Conservation (phyloP, 2,329 filamentous ascomycete genomes). For the Sporothrix phasma region DNA sequence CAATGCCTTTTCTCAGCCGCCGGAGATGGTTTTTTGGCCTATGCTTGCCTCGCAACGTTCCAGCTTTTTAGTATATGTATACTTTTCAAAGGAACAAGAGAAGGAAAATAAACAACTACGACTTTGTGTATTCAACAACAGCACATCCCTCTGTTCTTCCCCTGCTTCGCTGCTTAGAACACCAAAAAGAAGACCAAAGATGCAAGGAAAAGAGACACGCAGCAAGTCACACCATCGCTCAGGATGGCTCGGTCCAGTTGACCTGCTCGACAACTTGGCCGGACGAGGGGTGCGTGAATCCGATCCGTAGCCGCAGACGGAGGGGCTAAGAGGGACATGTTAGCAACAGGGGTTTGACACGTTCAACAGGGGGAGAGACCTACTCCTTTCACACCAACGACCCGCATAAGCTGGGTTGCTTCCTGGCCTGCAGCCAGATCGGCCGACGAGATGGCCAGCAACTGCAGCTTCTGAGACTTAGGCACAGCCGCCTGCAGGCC, state of each 20-base stretch:
- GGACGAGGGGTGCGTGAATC: slow-evolving; percentile 60
- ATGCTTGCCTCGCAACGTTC: neutral
- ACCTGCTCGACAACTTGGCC: slow-evolving; percentile 80
- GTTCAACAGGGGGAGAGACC: slow-evolving; percentile 35
- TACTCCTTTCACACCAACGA: slow-evolving; percentile 79
- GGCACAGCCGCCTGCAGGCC: slow-evolving; percentile 90
- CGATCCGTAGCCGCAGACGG: slow-evolving; percentile 75
- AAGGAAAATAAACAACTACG: neutral
- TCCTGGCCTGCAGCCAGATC: slow-evolving; percentile 70
- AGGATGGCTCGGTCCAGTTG: slow-evolving; percentile 79
- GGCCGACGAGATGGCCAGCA: slow-evolving; percentile 77
- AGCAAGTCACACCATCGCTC: neutral
- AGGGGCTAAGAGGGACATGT: slow-evolving; percentile 57
- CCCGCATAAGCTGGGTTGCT: slow-evolving; percentile 83
- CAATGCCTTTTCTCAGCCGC: neutral
- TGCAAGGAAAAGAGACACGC: neutral
- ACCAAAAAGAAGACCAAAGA: neutral
- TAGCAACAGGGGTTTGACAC: neutral
- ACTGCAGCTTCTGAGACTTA: slow-evolving; percentile 87
- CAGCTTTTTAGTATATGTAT: neutral
- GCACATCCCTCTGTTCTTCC: neutral
- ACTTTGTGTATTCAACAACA: slow-evolving; percentile 1
- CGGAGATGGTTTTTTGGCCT: neutral
- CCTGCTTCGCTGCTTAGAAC: neutral
- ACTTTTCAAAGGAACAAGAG: neutral